Conservation (phyloP, 192 early-diverging fungal genomes). For the Kappamyces sp. region DNA sequence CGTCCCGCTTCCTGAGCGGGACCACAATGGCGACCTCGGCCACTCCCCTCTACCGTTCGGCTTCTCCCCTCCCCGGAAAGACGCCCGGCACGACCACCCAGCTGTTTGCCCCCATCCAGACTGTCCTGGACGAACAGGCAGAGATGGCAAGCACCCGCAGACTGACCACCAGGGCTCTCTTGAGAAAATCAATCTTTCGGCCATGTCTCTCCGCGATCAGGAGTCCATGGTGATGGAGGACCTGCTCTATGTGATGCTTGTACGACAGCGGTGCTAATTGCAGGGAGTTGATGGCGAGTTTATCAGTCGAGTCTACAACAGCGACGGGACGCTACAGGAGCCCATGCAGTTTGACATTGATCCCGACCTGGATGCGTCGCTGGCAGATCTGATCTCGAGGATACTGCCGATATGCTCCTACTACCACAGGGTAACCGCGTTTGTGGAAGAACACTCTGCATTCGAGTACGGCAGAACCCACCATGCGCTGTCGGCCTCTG, state of each 20-base stretch:
- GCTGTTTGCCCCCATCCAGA: not conserved
- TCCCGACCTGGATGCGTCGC: slow-evolving; percentile 23
- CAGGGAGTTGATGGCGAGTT: slow-evolving; percentile 79
- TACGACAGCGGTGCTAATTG: slow-evolving; percentile 22
- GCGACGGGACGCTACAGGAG: not conserved
- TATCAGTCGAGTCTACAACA: slow-evolving; percentile 17
- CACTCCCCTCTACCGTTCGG: not conserved
- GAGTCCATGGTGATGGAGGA: slow-evolving; percentile 86
- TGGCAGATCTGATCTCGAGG: slow-evolving; percentile 67
- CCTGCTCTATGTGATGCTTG: slow-evolving; percentile 79
- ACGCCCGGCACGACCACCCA: not conserved
- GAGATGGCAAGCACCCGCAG: not conserved
- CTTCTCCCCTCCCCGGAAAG: not conserved
- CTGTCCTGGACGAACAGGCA: not conserved
- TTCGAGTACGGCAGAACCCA: slow-evolving; percentile 80
- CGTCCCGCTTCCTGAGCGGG: not conserved
- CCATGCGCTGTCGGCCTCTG: slow-evolving; percentile 85
- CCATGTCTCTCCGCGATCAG: slow-evolving; percentile 38
- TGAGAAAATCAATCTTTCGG: no score
- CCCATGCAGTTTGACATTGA: not conserved
- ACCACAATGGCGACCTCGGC: not conserved
- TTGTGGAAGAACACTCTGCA: slow-evolving; percentile 64
- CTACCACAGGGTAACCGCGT: slow-evolving; percentile 69
- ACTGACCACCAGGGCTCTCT: not conserved
- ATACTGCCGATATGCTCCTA: slow-evolving; percentile 74